A percentile compares a stretch with the other conserved stretches of the same genome.
These are phyloP conservation scores for Taxillus chinensis DNA, from an alignment of 164 flowering plant genomes.

Conservation along the genomic window DNA sequence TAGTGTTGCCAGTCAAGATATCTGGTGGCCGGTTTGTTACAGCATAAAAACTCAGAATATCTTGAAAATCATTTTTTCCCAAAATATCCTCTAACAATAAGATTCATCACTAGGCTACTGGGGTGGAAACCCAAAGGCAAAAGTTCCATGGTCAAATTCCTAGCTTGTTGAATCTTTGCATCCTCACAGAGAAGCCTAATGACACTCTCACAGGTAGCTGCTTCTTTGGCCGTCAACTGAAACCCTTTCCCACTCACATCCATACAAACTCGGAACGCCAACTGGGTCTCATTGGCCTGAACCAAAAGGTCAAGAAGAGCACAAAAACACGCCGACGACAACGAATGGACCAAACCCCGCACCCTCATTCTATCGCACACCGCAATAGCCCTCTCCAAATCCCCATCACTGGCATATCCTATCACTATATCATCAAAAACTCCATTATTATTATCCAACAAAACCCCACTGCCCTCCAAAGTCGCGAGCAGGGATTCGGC, in stretches of 20 bases:
- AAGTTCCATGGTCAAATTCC: conserved; percentile 45
- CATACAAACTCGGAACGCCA: conserved; percentile 31
- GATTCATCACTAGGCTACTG: conserved; percentile 26
- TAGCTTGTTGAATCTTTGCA: conserved; percentile 58
- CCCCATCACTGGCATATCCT: conserved; percentile 31
- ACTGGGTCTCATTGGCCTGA: conserved; percentile 23
- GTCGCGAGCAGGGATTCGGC: conserved; percentile 40
- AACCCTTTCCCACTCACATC: conserved; percentile 42
- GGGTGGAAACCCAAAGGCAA: conserved; percentile 33
- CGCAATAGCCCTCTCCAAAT: conserved; percentile 35
- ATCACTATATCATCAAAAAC: conserved; percentile 36
- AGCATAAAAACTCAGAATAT: conserved; percentile 44
- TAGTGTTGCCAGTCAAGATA: conserved; percentile 42
- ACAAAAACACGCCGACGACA: conserved; percentile 33
- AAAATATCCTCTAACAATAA: conserved; percentile 56
- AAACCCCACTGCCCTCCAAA: conserved; percentile 30
- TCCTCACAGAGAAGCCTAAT: conserved; percentile 38
- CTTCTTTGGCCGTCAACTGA: conserved; percentile 18
- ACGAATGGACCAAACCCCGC: conserved; percentile 19
- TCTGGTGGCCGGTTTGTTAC: conserved; percentile 42
- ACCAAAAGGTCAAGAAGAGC: conserved; percentile 37
- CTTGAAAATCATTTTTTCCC: conserved; percentile 65
- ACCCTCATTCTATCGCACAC: conserved; percentile 38
- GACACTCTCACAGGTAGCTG: conserved; percentile 23
- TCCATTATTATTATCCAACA: conserved; percentile 24